Percentiles rank a stretch among this genome's conserved stretches.
Evolutionary conservation across 805 yeast species (phyloP).

Genomic region (Starmerella kuoi): DNA sequence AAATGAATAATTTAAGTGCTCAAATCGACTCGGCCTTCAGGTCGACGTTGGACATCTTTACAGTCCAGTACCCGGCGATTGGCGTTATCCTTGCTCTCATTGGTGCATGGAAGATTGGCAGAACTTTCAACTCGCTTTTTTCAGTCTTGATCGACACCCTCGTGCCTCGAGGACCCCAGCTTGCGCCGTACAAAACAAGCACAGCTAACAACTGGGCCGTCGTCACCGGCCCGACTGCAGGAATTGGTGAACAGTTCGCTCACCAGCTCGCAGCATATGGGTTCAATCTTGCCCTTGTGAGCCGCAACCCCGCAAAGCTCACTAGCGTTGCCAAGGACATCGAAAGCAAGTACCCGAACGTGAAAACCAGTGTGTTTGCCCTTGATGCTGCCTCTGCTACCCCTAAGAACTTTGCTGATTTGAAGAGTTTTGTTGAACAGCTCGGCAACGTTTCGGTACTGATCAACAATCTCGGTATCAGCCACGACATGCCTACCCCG

Average conservation of each 20-base stretch:
- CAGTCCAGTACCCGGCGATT: slow-evolving; percentile 8
- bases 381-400: slow-evolving; percentile 65
- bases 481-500: slow-evolving; percentile 91
- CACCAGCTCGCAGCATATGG: slow-evolving; percentile 75
- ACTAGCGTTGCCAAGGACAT: slow-evolving; percentile 54
- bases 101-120: slow-evolving; percentile 11
- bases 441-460: slow-evolving; percentile 56
- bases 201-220: slow-evolving; percentile 61
- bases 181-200: slow-evolving; percentile 24
- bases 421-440: slow-evolving; percentile 35
- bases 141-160: slow-evolving; percentile 15
- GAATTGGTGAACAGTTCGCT: slow-evolving; percentile 89
- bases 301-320: slow-evolving; percentile 72
- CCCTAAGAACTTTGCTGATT: slow-evolving; percentile 41
- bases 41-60: neutral
- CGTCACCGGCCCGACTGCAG: slow-evolving; percentile 94
- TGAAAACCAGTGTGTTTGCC: slow-evolving; percentile 54
- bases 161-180: slow-evolving; percentile 11
- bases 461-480: slow-evolving; percentile 87
- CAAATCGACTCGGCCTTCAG: too few relatives aligned
- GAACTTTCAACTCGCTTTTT: neutral
- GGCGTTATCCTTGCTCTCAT: slow-evolving; percentile 4
- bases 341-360: slow-evolving; percentile 40
- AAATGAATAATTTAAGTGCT: too few relatives aligned
- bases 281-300: slow-evolving; percentile 68